Percentiles rank a stretch among this genome's conserved stretches.
Evolutionary conservation across 2,329 filamentous ascomycete species (phyloP).

Genomic region (Diaporthe citriasiana): DNA sequence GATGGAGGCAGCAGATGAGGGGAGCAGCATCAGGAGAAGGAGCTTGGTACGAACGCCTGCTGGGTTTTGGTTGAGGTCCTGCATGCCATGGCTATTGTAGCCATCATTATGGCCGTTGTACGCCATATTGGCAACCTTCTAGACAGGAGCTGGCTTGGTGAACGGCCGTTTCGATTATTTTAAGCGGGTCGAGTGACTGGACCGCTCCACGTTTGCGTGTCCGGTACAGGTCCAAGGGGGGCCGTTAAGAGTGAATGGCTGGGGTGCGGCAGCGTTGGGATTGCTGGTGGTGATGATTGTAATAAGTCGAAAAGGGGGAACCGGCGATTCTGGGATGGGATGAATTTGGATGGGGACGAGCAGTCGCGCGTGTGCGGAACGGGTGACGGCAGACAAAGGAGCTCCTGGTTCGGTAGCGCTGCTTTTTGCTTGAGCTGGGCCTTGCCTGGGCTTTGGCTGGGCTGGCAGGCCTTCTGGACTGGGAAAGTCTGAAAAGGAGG

Average conservation of each 20-base stretch:
- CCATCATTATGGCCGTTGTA: slow-evolving; percentile 74
- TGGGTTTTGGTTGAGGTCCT: slow-evolving; percentile 72
- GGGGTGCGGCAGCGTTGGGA: slow-evolving; percentile 17
- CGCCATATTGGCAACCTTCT: slow-evolving; percentile 64
- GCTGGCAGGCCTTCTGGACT: slow-evolving; percentile 7
- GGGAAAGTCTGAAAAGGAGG: slow-evolving; percentile 33
- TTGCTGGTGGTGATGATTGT: slow-evolving; percentile 37
- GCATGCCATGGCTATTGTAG: slow-evolving; percentile 75
- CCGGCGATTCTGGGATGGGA: slow-evolving; percentile 29
- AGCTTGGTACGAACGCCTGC: slow-evolving; percentile 41
- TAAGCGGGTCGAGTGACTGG: slow-evolving; percentile 35
- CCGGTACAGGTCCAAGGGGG: slow-evolving; percentile 21
- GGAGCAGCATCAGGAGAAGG: slow-evolving; percentile 37
- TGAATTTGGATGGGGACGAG: slow-evolving; percentile 29
- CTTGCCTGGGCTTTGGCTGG: background rate
- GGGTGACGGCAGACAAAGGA: slow-evolving; percentile 35
- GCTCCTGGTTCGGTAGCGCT: slow-evolving; percentile 25
- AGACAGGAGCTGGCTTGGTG: slow-evolving; percentile 36
- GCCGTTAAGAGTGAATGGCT: slow-evolving; percentile 27
- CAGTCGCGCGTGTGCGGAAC: background rate
- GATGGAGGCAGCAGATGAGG: background rate
- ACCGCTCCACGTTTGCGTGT: slow-evolving; percentile 37
- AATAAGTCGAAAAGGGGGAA: slow-evolving; percentile 33
- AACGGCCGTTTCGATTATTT: slow-evolving; percentile 39
- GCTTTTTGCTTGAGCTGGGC: slow-evolving; percentile 9